Evolutionary conservation across 164 flowering plant genomes (phyloP), one percentile per base, ranked within the genome.

Genomic region (Chloranthus sessilifolius): DNA sequence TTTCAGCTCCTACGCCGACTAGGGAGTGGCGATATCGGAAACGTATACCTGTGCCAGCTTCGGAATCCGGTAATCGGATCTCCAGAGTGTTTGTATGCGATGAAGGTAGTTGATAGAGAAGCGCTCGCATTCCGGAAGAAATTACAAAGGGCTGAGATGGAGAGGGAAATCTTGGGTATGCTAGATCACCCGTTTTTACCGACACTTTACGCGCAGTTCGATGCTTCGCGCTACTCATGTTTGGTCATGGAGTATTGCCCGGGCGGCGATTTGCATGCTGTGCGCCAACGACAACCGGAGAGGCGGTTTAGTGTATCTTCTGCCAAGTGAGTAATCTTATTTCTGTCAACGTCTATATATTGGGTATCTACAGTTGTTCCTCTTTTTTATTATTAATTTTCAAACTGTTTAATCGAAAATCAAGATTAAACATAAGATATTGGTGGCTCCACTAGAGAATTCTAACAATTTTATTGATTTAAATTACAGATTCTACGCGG

Each of bases 151-250:
- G 95, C 97, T 3, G 95, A 89, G 19, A 78, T 71, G 77, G 97
- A 89, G 77, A 85, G 72, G 68, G 88, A 78, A 52, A 89, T 89
- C 31, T 34, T 89, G 53, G 61, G 68, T 15, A 73, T 78, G 81
- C 76, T 88, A 29, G 95, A 89, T 52, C 97, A 89, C 47, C 97
- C 97, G 0, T 89, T 89, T 55, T 52, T 85, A 42, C 97, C 97
- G 0, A 85, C 97, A 22, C 61, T 89, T 1, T 89, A 88, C 23
- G 78, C 94, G 1, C 74, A 77, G 35, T 88, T 88, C 53, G 83
- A 81, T 4, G 88, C 86, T 42, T 79, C 90, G 7, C 91, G 79
- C 31, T 88, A 82, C 67, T 88, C 96, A 24, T 88, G 90, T 47
- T 50, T 85, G 43, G 84, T 89, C 44, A 85, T 80, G 89, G 97